phyloP scores from a whole-genome alignment of 768 basidiomycete genomes.

The Naganishia vaughanmartiniae region DNA sequence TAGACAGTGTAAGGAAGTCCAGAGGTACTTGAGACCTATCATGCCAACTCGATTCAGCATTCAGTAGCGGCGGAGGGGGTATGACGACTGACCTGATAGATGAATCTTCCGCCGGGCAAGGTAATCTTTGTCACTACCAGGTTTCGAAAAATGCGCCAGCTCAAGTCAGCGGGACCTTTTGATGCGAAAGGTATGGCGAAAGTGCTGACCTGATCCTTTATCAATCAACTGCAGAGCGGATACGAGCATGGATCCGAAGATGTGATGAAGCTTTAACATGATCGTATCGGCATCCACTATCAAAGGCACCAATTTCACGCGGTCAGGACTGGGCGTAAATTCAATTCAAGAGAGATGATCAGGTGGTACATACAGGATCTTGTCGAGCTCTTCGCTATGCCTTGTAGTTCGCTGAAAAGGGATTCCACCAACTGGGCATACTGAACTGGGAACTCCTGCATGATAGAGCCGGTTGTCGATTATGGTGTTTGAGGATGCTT shows the following conservation, averaged over 20 bases:
- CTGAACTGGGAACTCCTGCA: constrained; percentile 12
- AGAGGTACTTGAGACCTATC: constrained; percentile 17
- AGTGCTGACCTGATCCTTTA: constrained; percentile 25
- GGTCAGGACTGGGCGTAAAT: not conserved
- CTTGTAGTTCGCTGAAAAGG: not conserved
- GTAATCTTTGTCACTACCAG: constrained; percentile 10
- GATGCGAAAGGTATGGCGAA: not conserved
- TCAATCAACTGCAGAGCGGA: constrained; percentile 21
- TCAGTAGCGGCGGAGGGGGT: not conserved
- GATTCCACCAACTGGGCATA: constrained; percentile 20
- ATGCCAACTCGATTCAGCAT: not conserved
- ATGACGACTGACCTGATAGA: constrained; percentile 16
- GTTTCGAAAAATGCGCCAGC: too few relatives aligned
- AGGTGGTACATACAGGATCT: not conserved
- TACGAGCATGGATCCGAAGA: constrained; percentile 22
- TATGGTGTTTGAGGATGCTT: not conserved
- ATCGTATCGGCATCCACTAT: constrained; percentile 6
- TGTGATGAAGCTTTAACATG: constrained; percentile 20
- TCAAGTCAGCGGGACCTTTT: not conserved
- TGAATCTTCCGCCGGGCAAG: constrained; percentile 15
- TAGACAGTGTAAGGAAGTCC: constrained; percentile 26
- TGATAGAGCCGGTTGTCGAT: not conserved
- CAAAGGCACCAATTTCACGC: too few relatives aligned
- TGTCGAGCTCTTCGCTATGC: constrained; percentile 1
- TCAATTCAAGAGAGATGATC: too few relatives aligned